Base-by-base conservation (phyloP, 371 early-diverging fungal genomes). In the Saksenaea vasiformis region DNA sequence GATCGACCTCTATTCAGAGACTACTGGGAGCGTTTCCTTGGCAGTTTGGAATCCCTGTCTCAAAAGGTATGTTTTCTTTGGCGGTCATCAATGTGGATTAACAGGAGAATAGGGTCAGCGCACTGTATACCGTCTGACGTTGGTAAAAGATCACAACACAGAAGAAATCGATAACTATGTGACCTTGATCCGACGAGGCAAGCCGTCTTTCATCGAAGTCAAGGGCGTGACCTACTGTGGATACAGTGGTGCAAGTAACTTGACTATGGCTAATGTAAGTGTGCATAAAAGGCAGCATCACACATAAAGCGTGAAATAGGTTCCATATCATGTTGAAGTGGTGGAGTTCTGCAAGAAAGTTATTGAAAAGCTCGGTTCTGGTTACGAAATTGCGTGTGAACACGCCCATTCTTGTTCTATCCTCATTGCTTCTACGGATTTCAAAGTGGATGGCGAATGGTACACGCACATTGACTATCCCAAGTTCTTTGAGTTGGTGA, bases 1-100 rank as follows among this genome's bases (percentile, higher is more conserved):
- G 93, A 92, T 67, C 85, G 92, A 9, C 93, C 93, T 2, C 58
- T 93, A 58, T 91, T 91, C 78, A 78, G 84, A 51, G 93, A 93
- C 67, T 93, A 86, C 66, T 93, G 93, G 93, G 92, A 92, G 71
- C 78, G 93, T 13, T 93, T 91, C 76, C 67, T 90, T 54, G 84
- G 68, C 27, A 87, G 88, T 74, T 65, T 93, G 64, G 87, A 89
- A 64, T 84, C 83, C 5, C 66, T 93, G 13, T 78, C 85, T 13
- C 68, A 86, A 47, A 68, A 68, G 36, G 56, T 55, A 36, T n/a
- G 27, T 15, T 15, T 1, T 7, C 31, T 13, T 28, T 17, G 31
- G 31, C 19, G 31, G 31, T 55, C n/a, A 28, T 0, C 7, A 15
- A 55, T 26, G 11, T 8, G 19, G 5, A 34, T 27, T 55, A 15